Percentiles rank a stretch among this genome's conserved stretches.
Conservation (phyloP, 495 filamentous ascomycete species). For the Cladorrhinum samala region DNA sequence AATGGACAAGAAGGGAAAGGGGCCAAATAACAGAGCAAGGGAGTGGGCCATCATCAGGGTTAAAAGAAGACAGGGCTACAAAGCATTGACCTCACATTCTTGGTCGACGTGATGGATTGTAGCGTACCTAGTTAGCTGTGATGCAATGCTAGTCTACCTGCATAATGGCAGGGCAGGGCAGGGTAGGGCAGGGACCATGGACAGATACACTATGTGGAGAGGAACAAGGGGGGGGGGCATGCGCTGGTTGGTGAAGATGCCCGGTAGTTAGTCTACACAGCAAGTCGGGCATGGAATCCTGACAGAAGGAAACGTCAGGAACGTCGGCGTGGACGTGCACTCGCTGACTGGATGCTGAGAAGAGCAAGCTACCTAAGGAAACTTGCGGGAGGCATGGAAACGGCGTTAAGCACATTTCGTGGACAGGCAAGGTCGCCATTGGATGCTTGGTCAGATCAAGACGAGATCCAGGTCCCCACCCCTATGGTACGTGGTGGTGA, state of each 20-base stretch:
- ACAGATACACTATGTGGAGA: neutral
- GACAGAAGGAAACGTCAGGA: too few relatives aligned
- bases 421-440: too few relatives aligned
- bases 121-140: constrained; percentile 1
- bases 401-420: too few relatives aligned
- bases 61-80: constrained; percentile 4
- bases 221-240: neutral
- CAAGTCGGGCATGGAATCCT: too few relatives aligned
- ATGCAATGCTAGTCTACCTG: constrained; percentile 1
- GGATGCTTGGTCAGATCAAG: neutral
- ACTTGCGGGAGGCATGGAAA: too few relatives aligned
- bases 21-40: constrained; percentile 1
- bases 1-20: constrained; percentile 2
- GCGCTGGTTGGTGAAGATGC: neutral
- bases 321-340: too few relatives aligned
- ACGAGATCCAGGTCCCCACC: neutral
- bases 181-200: neutral
- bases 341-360: too few relatives aligned
- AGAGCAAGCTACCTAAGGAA: too few relatives aligned
- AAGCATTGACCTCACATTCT: constrained; percentile 18
- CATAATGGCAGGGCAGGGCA: constrained; percentile 3
- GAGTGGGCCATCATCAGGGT: constrained; percentile 4
- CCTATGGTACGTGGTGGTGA: too few relatives aligned
- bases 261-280: too few relatives aligned
- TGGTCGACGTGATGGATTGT: neutral